phyloP scores from a whole-genome alignment of 305 asterid species.

The Solanum aculeatissimum region DNA sequence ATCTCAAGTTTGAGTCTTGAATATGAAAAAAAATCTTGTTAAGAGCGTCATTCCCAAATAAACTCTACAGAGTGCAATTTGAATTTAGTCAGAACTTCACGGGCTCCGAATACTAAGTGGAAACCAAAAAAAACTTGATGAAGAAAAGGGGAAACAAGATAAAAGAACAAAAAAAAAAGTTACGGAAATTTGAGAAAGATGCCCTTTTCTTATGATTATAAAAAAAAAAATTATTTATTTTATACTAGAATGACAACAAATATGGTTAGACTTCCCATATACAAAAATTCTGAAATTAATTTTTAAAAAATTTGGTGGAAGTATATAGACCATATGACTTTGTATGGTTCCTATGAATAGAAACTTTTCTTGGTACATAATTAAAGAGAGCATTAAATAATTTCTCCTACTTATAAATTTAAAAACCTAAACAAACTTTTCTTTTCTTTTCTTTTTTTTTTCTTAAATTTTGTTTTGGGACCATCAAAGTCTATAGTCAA shows the following conservation, averaged over 20 bases:
- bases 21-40: no score
- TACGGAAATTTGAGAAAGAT: not conserved
- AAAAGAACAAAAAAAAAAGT: not conserved
- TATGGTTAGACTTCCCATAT: not conserved
- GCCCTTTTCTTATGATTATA: no score
- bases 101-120: no score
- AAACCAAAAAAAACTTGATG: no score
- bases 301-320: not conserved
- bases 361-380: not conserved
- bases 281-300: not conserved
- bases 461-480: not conserved
- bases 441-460: accelerated
- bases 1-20: no score
- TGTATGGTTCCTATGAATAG: not conserved
- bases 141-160: not conserved
- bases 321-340: not conserved
- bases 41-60: no score
- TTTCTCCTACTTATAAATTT: not conserved
- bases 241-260: not conserved
- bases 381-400: not conserved
- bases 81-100: no score
- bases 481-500: not conserved
- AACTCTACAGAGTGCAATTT: no score
- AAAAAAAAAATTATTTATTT: not conserved
- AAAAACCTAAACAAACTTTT: not conserved